Conservation (phyloP, 78 protist genomes). For the Dictyostelium firmibasis region DNA sequence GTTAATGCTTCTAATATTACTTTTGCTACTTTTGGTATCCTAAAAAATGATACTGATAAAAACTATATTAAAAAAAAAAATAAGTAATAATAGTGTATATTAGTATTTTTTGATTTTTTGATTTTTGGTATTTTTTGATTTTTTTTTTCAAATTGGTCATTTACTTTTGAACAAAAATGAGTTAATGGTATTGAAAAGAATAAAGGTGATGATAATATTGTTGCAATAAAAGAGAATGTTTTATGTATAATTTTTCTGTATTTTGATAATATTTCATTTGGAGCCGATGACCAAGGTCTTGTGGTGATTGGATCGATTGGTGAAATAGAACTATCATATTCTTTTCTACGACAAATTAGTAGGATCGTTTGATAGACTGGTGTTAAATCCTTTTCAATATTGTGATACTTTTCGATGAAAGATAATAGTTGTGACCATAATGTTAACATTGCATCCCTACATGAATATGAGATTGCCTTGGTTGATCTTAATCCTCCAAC, state of each 20-base stretch:
- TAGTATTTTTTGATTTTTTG: neutral
- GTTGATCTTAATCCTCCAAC: neutral
- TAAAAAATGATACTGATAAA: constrained; percentile 37
- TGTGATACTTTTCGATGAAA: constrained; percentile 21
- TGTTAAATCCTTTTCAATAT: constrained; percentile 13
- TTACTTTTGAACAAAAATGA: constrained; percentile 72
- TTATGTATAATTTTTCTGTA: constrained; percentile 40
- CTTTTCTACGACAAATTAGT: constrained; percentile 48
- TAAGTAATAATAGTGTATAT: neutral
- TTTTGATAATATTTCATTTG: constrained; percentile 21
- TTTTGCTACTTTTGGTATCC: constrained; percentile 70
- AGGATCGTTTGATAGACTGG: constrained; percentile 3
- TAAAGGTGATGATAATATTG: neutral
- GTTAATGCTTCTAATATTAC: constrained; percentile 35
- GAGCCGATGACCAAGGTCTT: constrained; percentile 37
- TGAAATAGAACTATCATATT: constrained; percentile 23
- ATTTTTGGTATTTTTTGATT: no score
- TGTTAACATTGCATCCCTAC: constrained; percentile 30
- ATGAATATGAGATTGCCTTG: neutral
- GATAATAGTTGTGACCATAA: constrained; percentile 7
- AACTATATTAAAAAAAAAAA: neutral
- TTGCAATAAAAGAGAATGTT: constrained; percentile 45
- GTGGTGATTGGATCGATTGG: constrained; percentile 36
- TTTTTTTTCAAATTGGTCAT: neutral
- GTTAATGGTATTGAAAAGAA: constrained; percentile 24